Conservation (phyloP, 768 basidiomycete genomes). For the Macrocybe gigantea region DNA sequence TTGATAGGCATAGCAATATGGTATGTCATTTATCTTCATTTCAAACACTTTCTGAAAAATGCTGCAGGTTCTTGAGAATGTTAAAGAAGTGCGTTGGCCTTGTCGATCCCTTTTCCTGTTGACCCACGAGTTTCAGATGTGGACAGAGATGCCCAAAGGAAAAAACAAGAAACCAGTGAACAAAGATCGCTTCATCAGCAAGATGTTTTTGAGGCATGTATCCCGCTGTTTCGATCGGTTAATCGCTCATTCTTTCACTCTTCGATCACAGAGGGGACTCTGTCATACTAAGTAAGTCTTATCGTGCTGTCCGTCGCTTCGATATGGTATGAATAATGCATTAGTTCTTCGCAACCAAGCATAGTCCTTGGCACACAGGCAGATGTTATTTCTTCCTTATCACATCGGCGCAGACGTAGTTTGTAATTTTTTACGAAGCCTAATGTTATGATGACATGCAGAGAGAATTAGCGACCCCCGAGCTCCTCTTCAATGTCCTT, state of each 20-base stretch:
- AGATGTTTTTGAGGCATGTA: constrained; percentile 90
- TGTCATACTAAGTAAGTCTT: constrained; percentile 84
- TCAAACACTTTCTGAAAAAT: constrained; percentile 8
- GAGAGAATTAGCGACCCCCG: background rate
- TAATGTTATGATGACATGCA: background rate
- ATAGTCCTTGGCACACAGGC: constrained; percentile 18
- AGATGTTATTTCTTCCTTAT: background rate
- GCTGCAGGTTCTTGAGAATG: constrained; percentile 87
- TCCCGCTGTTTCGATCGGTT: background rate
- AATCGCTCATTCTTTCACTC: constrained; percentile 2
- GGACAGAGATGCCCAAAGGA: constrained; percentile 96
- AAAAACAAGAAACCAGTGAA: constrained; percentile 99
- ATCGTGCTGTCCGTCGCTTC: constrained; percentile 13
- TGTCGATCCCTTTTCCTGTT: background rate
- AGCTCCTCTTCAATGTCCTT: constrained; percentile 17
- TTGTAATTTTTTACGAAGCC: background rate
- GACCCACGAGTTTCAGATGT: constrained; percentile 61
- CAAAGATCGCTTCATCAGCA: constrained; percentile 99
- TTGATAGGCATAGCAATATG: constrained; percentile 99
- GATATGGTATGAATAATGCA: constrained; percentile 8
- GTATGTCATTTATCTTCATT: constrained; percentile 36
- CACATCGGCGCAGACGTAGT: background rate
- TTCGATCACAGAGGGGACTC: constrained; percentile 75
- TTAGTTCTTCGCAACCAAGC: constrained; percentile 75
- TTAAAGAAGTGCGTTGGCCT: constrained; percentile 72